phyloP scores from a whole-genome alignment of 1,139 yeast genomes.

The Scheffersomyces stambukii region DNA sequence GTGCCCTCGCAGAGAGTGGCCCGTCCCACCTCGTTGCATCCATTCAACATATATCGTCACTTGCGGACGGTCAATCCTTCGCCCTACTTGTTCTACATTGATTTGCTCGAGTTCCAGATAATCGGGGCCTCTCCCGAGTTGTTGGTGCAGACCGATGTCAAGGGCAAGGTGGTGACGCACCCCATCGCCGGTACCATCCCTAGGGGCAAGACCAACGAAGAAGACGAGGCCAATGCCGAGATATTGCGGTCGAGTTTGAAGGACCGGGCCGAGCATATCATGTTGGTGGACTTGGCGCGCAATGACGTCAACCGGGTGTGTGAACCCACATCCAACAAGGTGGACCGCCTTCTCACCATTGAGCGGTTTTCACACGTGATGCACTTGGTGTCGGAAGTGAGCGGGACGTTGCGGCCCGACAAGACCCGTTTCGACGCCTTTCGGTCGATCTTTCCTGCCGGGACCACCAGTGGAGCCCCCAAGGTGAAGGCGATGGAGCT shows the following conservation, averaged over 20 bases:
- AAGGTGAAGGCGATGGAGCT: slow-evolving; percentile 95
- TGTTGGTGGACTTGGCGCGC: slow-evolving; percentile 96
- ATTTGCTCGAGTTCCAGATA: slow-evolving; percentile 84
- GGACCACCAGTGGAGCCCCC: slow-evolving; percentile 98
- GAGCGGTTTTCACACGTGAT: slow-evolving; percentile 97
- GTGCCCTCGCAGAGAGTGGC: slow-evolving; percentile 97
- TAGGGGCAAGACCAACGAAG: slow-evolving; percentile 86
- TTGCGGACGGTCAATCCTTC: slow-evolving; percentile 95
- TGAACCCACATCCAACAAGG: slow-evolving; percentile 76
- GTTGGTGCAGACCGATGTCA: slow-evolving; percentile 71
- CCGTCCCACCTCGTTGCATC: slow-evolving; percentile 91
- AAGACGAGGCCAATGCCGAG: slow-evolving; percentile 80
- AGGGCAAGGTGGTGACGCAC: slow-evolving; percentile 80
- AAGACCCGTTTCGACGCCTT: slow-evolving; percentile 94
- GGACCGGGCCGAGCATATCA: slow-evolving; percentile 96
- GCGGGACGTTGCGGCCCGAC: slow-evolving; percentile 80
- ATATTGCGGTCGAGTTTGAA: slow-evolving; percentile 74
- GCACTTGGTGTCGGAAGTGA: slow-evolving; percentile 92
- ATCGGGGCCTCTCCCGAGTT: slow-evolving; percentile 98
- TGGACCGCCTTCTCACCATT: slow-evolving; percentile 82
- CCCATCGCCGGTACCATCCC: slow-evolving; percentile 96
- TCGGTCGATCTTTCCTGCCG: slow-evolving; percentile 97
- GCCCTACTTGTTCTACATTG: slow-evolving; percentile 92
- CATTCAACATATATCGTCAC: slow-evolving; percentile 93
- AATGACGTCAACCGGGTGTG: slow-evolving; percentile 95